Conservation (phyloP, 2,329 filamentous ascomycete genomes). For the Teratosphaeriaceae sp. region DNA sequence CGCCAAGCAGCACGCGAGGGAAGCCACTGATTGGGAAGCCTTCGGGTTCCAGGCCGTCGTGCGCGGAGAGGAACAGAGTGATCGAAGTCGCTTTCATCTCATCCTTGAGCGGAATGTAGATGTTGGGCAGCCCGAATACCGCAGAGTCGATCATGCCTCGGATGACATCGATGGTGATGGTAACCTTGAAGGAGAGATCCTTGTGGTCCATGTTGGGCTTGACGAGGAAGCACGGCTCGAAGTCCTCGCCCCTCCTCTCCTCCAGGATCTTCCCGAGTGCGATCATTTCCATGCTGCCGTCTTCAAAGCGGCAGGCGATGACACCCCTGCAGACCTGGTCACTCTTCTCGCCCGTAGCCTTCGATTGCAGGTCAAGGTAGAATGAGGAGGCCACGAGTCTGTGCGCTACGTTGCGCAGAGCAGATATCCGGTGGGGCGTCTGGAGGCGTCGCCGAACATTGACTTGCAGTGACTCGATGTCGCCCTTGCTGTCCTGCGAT, state of each 20-base stretch:
- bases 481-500: not conserved
- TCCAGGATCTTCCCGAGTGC: slow-evolving; percentile 26
- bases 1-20: slow-evolving; percentile 26
- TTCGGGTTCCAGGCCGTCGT: slow-evolving; percentile 28
- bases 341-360: slow-evolving; percentile 24
- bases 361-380: slow-evolving; percentile 31
- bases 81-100: slow-evolving; percentile 27
- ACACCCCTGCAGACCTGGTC: slow-evolving; percentile 26
- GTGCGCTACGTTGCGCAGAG: slow-evolving; percentile 28
- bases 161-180: slow-evolving; percentile 20
- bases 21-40: slow-evolving; percentile 31
- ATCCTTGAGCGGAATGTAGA: slow-evolving; percentile 27
- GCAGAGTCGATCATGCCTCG: slow-evolving; percentile 23
- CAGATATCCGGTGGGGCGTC: slow-evolving; percentile 22
- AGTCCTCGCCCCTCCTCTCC: slow-evolving; percentile 19
- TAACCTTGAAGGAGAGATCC: slow-evolving; percentile 20
- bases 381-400: slow-evolving; percentile 32
- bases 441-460: slow-evolving; percentile 19
- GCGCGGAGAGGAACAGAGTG: slow-evolving; percentile 26
- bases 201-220: slow-evolving; percentile 17
- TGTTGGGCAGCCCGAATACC: slow-evolving; percentile 25
- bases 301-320: slow-evolving; percentile 30
- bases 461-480: not conserved
- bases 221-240: slow-evolving; percentile 31
- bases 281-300: slow-evolving; percentile 26